A percentile compares a stretch with the other conserved stretches of the same genome.
phyloP scores from a whole-genome alignment of 2,329 filamentous ascomycete species.

The Fonsecaea monophora region DNA sequence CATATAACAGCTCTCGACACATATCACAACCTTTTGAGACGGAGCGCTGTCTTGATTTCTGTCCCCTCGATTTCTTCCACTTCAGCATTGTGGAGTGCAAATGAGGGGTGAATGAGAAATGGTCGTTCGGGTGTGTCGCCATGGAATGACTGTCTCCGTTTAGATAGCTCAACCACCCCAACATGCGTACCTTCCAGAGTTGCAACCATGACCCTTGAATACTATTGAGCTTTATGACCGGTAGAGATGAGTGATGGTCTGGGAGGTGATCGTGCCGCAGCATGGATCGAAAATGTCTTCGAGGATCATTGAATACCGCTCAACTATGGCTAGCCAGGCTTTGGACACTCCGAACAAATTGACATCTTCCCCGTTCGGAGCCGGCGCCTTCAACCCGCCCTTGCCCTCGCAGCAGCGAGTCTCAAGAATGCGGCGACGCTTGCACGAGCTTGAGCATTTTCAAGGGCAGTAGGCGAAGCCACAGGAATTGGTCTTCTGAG shows the following conservation, averaged over 20 bases:
- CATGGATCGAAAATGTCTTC: background rate
- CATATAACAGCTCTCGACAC: background rate
- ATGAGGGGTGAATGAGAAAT: background rate
- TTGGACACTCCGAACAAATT: background rate
- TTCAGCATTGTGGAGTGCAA: background rate
- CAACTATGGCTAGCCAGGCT: background rate
- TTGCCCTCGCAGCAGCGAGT: slow-evolving; percentile 29
- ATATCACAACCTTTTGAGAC: background rate
- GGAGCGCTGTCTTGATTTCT: background rate
- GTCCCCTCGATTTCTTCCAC: background rate
- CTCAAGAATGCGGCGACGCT: slow-evolving; percentile 31
- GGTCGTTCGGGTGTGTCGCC: background rate
- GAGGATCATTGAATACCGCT: background rate
- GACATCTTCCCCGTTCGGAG: background rate
- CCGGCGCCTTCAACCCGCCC: slow-evolving; percentile 13
- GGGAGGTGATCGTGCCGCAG: background rate
- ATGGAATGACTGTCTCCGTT: background rate
- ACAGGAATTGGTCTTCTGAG: slow-evolving; percentile 22
- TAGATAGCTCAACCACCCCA: background rate
- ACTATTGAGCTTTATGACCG: no score
- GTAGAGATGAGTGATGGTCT: background rate
- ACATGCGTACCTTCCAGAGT: background rate
- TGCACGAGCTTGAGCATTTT: slow-evolving; percentile 25
- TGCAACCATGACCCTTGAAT: background rate
- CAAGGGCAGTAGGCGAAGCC: slow-evolving; percentile 18